Evolutionary conservation across 768 basidiomycete species (phyloP), one percentile per base, ranked within the genome.

Genomic region (Boletus pseudopeckii): DNA sequence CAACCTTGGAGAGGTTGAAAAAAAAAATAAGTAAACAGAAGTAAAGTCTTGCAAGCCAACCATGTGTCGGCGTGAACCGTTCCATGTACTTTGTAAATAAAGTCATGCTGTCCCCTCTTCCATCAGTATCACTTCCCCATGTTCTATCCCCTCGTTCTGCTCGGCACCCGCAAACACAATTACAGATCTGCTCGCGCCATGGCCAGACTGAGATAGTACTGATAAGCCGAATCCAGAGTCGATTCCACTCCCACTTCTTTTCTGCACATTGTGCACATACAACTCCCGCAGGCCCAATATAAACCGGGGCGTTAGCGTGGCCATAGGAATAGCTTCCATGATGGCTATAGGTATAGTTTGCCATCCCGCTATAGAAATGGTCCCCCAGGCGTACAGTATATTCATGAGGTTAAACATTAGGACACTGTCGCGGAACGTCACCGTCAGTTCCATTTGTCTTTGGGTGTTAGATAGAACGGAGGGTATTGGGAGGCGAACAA

Each of bases 221-320:
- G 52, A 22, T 13, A 54, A 36, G 26, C 56, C 53, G 2, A 59
- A 54, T 13, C 46, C 50, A 11, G 22, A 36, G 34, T 55, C 50
- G 20, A 59, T 47, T 5, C 47, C 38, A n/a, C 7, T 22, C 14
- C 20, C 18, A 24, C 7, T 2, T 20, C 37, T 18, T 1, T 26
- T 3, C 4, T 3, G 50, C 15, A 42, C 18, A 7, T 50, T 37
- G 17, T 33, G 53, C 10, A 34, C 45, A 14, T 50, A 48, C 37
- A 56, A n/a, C 14, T 37, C 43, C 34, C 57, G 55, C 4, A 58
- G 5, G 33, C 17, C 48, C 20, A 58, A 11, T 22, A 57, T 49
- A 36, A 57, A 53, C 28, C 55, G 56, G 0, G 48, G 48, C 11
- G 40, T 6, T 4, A 56, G 18, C 34, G 40, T 43, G 30, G 33